Conservation (phyloP, 78 protist genomes). For the slime mould (Dictyostelium discoideum) region dicty_2.7 NC_007088.5:490501-491000, state of each 20-base stretch:
- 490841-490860: conserved; percentile 35
- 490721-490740: neutral
- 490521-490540: conserved; percentile 31
- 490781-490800: conserved; percentile 17
- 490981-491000: conserved; percentile 44
- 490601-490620: neutral
- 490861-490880: neutral
- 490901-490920: conserved; percentile 44
- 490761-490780: conserved; percentile 50
- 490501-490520: conserved; percentile 19
- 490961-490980: conserved; percentile 69
- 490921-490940: conserved; percentile 40
- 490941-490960: conserved; percentile 76
- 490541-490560: neutral
- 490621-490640: neutral
- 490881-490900: conserved; percentile 41
- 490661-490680: neutral
- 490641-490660: neutral
- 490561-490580: conserved; percentile 38
- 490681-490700: neutral
- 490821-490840: conserved; percentile 34
- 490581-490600: neutral
- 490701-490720: neutral
- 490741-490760: neutral
- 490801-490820: neutral